Percentiles rank a stretch among this genome's conserved stretches.
phyloP scores from a whole-genome alignment of 805 yeast genomes.

The Blastobotrys muscicola region DNA sequence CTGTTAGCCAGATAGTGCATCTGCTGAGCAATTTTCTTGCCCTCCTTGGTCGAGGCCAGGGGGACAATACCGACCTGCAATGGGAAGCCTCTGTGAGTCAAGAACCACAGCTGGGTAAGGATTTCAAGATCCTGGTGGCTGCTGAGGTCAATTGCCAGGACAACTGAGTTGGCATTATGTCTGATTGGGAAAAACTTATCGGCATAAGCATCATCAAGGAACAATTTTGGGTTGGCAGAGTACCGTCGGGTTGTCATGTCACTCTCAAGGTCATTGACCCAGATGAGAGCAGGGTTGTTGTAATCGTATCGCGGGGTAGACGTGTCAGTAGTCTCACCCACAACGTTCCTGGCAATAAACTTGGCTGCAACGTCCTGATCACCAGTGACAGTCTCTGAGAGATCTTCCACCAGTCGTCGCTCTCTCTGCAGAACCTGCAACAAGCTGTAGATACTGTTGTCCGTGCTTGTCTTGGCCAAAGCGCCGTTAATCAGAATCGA shows the following conservation, averaged over 20 bases:
- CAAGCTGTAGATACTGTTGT: conserved; percentile 25
- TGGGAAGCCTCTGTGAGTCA: conserved; percentile 46
- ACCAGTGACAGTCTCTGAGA: conserved; percentile 5
- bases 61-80: conserved; percentile 84
- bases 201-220: conserved; percentile 33
- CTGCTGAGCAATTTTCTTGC: conserved; percentile 14
- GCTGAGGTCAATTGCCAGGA: conserved; percentile 58
- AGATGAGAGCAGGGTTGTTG: conserved; percentile 39
- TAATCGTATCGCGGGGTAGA: conserved; percentile 26
- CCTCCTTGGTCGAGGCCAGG: conserved; percentile 23
- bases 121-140: conserved; percentile 43
- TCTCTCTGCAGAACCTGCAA: conserved; percentile 34
- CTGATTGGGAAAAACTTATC: conserved; percentile 61
- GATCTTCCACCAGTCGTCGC: conserved; percentile 18
- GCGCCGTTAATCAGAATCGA: conserved; percentile 61
- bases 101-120: conserved; percentile 26
- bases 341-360: conserved; percentile 24
- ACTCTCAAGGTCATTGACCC: conserved; percentile 65
- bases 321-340: conserved; percentile 11
- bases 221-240: conserved; percentile 37
- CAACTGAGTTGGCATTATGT: conserved; percentile 67
- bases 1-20: conserved; percentile 9
- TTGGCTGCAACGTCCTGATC: conserved; percentile 11
- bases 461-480: conserved; percentile 35
- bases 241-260: conserved; percentile 47